phyloP scores from a whole-genome alignment of 768 basidiomycete genomes.

The Grammothele lineata region DNA sequence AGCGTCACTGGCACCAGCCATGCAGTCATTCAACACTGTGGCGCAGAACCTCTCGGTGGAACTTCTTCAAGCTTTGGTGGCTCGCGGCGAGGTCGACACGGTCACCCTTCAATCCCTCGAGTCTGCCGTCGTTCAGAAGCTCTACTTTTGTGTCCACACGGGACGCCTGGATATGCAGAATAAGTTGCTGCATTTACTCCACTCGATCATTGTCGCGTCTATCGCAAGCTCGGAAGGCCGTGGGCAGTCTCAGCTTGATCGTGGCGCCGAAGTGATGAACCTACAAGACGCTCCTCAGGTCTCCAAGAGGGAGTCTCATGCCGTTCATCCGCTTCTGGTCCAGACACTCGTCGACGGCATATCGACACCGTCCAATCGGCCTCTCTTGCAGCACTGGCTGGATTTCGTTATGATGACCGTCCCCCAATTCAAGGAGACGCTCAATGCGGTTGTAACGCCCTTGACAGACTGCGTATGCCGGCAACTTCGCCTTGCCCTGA shows the following conservation, averaged over 20 bases:
- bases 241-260: slow-evolving; percentile 5
- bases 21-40: slow-evolving; percentile 56
- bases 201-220: slow-evolving; percentile 74
- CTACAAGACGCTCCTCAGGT: slow-evolving; percentile 6
- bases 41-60: slow-evolving; percentile 79
- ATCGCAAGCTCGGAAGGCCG: slow-evolving; percentile 31
- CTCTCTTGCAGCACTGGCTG: slow-evolving; percentile 91
- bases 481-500: slow-evolving; percentile 56
- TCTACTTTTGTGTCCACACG: slow-evolving; percentile 69
- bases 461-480: slow-evolving; percentile 77
- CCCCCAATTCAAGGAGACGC: slow-evolving; percentile 73
- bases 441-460: slow-evolving; percentile 64
- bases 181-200: slow-evolving; percentile 87
- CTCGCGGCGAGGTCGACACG: slow-evolving; percentile 74
- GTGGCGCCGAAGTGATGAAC: slow-evolving; percentile 5
- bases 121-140: slow-evolving; percentile 65
- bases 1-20: slow-evolving; percentile 37
- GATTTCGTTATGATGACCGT: slow-evolving; percentile 93
- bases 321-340: slow-evolving; percentile 67
- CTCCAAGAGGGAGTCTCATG: slow-evolving; percentile 36
- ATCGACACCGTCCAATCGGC: slow-evolving; percentile 58
- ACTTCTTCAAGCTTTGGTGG: slow-evolving; percentile 74
- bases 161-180: slow-evolving; percentile 81
- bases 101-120: slow-evolving; percentile 61
- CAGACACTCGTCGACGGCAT: slow-evolving; percentile 84